Evolutionary conservation across 495 filamentous ascomycete species (phyloP).

Genomic region (Jackrogersella minutella): DNA sequence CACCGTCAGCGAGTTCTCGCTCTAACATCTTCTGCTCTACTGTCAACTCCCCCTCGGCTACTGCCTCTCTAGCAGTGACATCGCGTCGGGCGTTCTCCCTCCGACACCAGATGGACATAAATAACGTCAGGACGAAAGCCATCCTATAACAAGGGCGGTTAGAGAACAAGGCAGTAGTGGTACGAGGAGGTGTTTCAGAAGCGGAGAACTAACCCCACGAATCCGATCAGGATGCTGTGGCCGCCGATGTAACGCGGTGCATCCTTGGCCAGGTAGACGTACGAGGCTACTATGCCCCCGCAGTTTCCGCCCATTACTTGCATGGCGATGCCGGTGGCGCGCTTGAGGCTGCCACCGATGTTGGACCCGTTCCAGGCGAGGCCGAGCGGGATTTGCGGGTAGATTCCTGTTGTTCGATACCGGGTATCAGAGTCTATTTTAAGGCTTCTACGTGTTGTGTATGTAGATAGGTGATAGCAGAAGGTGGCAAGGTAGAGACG

Average conservation of each 20-base stretch:
- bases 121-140: constrained; percentile 58
- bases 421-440: not conserved
- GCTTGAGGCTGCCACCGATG: constrained; percentile 77
- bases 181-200: not conserved
- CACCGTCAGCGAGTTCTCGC: constrained; percentile 55
- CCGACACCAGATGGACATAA: constrained; percentile 65
- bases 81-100: constrained; percentile 65
- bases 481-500: too few relatives aligned
- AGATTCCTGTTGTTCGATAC: constrained; percentile 62
- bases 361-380: constrained; percentile 83
- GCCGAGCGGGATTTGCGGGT: constrained; percentile 73
- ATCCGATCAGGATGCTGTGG: constrained; percentile 61
- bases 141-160: constrained; percentile 37
- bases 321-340: constrained; percentile 77
- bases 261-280: constrained; percentile 67
- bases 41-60: constrained; percentile 47
- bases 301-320: constrained; percentile 80
- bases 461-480: not conserved
- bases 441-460: not conserved
- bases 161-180: not conserved
- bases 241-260: constrained; percentile 68
- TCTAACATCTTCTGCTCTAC: constrained; percentile 53
- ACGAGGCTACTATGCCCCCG: constrained; percentile 74
- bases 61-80: constrained; percentile 28
- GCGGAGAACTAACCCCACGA: constrained; percentile 38